Evolutionary conservation across 2,329 filamentous ascomycete genomes (phyloP), one percentile per base, ranked within the genome.

Genomic region (Ustilaginoidea virens): DNA sequence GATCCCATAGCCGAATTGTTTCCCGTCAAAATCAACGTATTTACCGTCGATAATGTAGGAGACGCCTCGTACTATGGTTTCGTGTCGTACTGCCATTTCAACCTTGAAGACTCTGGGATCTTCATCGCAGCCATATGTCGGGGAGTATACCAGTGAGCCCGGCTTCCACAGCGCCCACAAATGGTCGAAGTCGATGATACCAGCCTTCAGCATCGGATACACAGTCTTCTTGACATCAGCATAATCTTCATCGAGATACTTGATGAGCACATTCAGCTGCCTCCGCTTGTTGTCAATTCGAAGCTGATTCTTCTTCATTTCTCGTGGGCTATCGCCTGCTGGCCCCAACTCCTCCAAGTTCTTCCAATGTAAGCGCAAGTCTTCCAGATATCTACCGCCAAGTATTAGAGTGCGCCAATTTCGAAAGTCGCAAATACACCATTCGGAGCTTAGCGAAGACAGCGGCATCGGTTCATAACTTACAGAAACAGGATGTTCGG

Each of bases 141-240:
- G 69, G 0, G 77, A 72, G 47, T 78, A 87, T 1, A 73, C 77
- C 13, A 92, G 68, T 0, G 80, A 83, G 42, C 83, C 80, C 0
- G 85, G 85, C 45, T 90, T 92, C 66, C 80, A 92, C 4, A 93
- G 56, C 0, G 83, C 82, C 85, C 85, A 92, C 1, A 92, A 59
- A 3, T 92, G 64, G 33, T 93, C 82, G 41, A 86, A 93, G 0
- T 82, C 92, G 47, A 92, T 92, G 25, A 83, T 73, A 7, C 82
- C 81, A 18, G 76, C 79, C 37, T 83, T 69, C 2, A 92, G 60
- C 54, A 93, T 71, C 0, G 82, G 80, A 39, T 85, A 77, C 0
- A 93, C 63, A 2, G 76, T 65, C 21, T 83, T 81, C 47, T 87
- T 86, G 19, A 66, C 74, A 12, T 80, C 66, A 1, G 73, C 69